Conservation (phyloP, 805 yeast species). For the Ogataea nakhonphanomensis region DNA sequence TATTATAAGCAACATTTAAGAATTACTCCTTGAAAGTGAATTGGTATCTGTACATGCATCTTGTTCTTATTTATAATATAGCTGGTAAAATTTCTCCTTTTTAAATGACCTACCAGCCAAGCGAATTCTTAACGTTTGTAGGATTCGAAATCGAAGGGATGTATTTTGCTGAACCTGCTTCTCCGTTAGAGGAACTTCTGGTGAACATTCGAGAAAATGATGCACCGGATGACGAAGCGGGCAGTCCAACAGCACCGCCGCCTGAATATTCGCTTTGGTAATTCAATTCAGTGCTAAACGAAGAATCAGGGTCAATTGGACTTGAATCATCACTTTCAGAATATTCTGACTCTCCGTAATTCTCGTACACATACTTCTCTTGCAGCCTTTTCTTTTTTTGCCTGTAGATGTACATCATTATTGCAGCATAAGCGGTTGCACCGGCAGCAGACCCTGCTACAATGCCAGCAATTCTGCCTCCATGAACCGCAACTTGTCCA, state of each 20-base stretch:
- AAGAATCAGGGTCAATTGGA: not conserved
- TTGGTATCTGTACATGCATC: not conserved
- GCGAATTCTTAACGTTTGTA: constrained; percentile 64
- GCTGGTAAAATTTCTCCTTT: not conserved
- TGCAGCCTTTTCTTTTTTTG: constrained; percentile 31
- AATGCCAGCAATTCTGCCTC: constrained; percentile 61
- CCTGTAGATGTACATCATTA: constrained; percentile 53
- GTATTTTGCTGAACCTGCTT: constrained; percentile 25
- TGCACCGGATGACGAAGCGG: constrained; percentile 17
- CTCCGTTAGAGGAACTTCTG: constrained; percentile 14
- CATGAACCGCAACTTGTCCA: constrained; percentile 15
- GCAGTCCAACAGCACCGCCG: constrained; percentile 8
- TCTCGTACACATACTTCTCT: constrained; percentile 12
- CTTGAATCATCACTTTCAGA: constrained; percentile 5
- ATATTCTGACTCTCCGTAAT: constrained; percentile 5
- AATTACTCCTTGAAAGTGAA: no score
- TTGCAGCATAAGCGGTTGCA: constrained; percentile 58
- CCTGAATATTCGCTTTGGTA: constrained; percentile 8
- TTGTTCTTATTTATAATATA: constrained; percentile 5
- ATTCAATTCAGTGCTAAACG: constrained; percentile 1
- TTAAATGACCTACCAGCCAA: constrained; percentile 55
- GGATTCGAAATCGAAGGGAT: constrained; percentile 60
- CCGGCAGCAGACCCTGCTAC: constrained; percentile 84
- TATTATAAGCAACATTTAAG: constrained; percentile 7
- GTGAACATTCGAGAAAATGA: constrained; percentile 16